Evolutionary conservation across 371 early-diverging fungal species (phyloP), one percentile per base, ranked within the genome.

Genomic region (Blyttiomyces sp.): DNA sequence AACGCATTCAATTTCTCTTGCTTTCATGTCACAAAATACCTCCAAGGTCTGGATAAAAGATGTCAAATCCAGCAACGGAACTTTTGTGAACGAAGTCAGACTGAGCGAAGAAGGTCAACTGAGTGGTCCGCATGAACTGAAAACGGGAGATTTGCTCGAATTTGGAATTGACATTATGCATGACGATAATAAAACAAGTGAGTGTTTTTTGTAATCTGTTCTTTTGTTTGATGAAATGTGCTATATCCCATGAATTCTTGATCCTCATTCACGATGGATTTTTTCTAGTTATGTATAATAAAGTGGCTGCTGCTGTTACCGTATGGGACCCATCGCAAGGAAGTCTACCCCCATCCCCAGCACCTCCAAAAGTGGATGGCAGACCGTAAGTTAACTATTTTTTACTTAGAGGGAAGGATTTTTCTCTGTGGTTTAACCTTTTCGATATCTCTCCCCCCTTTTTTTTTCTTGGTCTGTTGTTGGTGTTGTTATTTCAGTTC

Each of bases 131-230:
- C 64, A 75, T 50, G 82, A 85, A 53, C 60, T 94, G 54, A 75
- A 78, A 31, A 60, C 77, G 9, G 81, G 80, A 31, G 93, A 91
- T 59, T 59, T 66, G n/a, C 62, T 94, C 17, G 91, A 91, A 53
- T 91, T 94, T 75, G 94, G 93, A 34, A 85, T 94, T 30, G 93
- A 94, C 42, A 90, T 92, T 54, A 65, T 83, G 43, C 81, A 85
- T 43, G 90, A 91, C 19, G 76, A 79, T 54, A 54, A 55, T 62
- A 68, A 9, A 49, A 65, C 50, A 33, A 42, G 61, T 71, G 45
- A 19, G 49, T n/a, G n/a, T n/a, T n/a, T n/a, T n/a, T n/a, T n/a
- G n/a, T n/a, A n/a, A n/a, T n/a, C n/a, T n/a, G n/a, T n/a, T 32
- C 23, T 31, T 21, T 52, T 33, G 23, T 31, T 49, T 28, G 31